Evolutionary conservation across 2,329 filamentous ascomycete genomes (phyloP).

Genomic region (Paecilomyces formosus): DNA sequence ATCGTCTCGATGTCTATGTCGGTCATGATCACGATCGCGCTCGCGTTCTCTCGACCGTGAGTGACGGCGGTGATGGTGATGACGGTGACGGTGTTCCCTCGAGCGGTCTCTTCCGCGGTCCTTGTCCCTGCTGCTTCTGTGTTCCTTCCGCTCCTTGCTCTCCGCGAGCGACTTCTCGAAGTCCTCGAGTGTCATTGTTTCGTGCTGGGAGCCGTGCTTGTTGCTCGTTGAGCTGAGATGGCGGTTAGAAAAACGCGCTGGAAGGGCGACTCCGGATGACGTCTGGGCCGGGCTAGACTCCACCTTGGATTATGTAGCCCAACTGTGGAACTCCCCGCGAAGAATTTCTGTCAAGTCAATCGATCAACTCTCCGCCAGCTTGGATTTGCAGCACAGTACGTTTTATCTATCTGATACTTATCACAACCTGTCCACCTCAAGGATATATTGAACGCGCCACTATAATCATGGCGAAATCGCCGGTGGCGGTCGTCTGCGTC

Average conservation of each 20-base stretch:
- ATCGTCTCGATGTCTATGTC: slow-evolving; percentile 37
- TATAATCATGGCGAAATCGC: slow-evolving; percentile 43
- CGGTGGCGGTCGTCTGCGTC: slow-evolving; percentile 81
- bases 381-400: not conserved
- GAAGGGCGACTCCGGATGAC: slow-evolving; percentile 17
- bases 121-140: slow-evolving; percentile 17
- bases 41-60: slow-evolving; percentile 29
- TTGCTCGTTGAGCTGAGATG: not conserved
- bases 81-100: slow-evolving; percentile 18
- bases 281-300: slow-evolving; percentile 22
- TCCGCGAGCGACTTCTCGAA: slow-evolving; percentile 72
- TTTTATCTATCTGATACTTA: not conserved
- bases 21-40: slow-evolving; percentile 22
- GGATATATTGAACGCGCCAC: not conserved
- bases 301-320: slow-evolving; percentile 11
- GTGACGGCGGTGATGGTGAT: slow-evolving; percentile 39
- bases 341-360: slow-evolving; percentile 1
- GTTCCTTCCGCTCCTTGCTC: slow-evolving; percentile 34
- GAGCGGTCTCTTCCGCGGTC: slow-evolving; percentile 34
- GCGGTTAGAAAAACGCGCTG: not conserved
- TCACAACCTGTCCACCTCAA: not conserved
- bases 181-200: slow-evolving; percentile 55
- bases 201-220: not conserved
- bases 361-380: slow-evolving; percentile 1
- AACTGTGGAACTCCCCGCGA: slow-evolving; percentile 22